phyloP scores from a whole-genome alignment of 176 grass and related monocot genomes.

The Hordeum vulgare region MorexV3_pseudomolecules_assembly NC_058519.1:142594109-142594608 shows the following conservation, averaged over 20 bases:
- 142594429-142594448: background rate
- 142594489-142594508: too few relatives aligned
- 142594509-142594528: too few relatives aligned
- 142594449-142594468: too few relatives aligned
- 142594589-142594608: too few relatives aligned
- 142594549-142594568: too few relatives aligned
- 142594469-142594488: too few relatives aligned
- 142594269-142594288: conserved; percentile 17
- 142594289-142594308: conserved; percentile 26
- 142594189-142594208: background rate
- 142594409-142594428: background rate
- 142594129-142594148: background rate
- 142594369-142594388: too few relatives aligned
- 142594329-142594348: background rate
- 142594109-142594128: too few relatives aligned
- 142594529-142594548: too few relatives aligned
- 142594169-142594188: background rate
- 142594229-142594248: background rate
- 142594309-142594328: background rate
- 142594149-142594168: background rate
- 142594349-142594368: background rate
- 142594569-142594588: too few relatives aligned
- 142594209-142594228: background rate
- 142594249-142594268: background rate
- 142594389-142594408: background rate